These are phyloP conservation scores for Claviceps maximensis DNA, from an alignment of 2,329 filamentous ascomycete species.

Conservation along the genomic window DNA sequence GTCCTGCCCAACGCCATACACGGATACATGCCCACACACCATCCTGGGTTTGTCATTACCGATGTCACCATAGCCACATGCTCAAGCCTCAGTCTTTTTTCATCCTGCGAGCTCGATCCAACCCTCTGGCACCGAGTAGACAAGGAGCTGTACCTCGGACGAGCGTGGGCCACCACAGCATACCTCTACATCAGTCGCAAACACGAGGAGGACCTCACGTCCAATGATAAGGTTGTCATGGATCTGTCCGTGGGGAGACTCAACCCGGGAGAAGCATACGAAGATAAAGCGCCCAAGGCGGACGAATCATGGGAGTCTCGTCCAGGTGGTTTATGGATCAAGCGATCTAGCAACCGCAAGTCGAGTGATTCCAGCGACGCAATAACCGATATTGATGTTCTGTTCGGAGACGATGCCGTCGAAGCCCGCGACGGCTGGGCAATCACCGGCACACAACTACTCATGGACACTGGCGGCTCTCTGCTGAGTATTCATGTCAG, in stretches of 20 bases:
- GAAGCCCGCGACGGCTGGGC: constrained; percentile 82
- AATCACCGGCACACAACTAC: constrained; percentile 58
- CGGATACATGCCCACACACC: constrained; percentile 73
- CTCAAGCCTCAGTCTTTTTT: constrained; percentile 59
- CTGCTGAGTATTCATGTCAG: constrained; percentile 62
- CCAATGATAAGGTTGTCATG: constrained; percentile 65
- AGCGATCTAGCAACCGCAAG: constrained; percentile 56
- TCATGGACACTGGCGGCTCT: constrained; percentile 51
- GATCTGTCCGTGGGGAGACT: constrained; percentile 64
- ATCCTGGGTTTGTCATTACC: constrained; percentile 72
- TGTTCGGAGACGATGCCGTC: constrained; percentile 83
- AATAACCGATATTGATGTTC: constrained; percentile 70
- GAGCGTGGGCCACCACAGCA: constrained; percentile 60
- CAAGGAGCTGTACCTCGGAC: constrained; percentile 75
- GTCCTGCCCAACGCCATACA: constrained; percentile 78
- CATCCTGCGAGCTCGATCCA: constrained; percentile 61
- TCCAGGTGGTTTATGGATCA: constrained; percentile 68
- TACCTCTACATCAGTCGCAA: constrained; percentile 75
- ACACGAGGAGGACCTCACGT: constrained; percentile 67
- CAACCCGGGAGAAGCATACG: constrained; percentile 38
- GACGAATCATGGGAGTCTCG: constrained; percentile 65
- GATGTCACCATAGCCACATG: constrained; percentile 71
- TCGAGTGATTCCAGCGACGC: constrained; percentile 62
- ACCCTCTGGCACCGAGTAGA: constrained; percentile 69
- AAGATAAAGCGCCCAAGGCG: constrained; percentile 14